A percentile compares a stretch with the other conserved stretches of the same genome.
These are phyloP conservation scores for Suillus alpinus DNA, from an alignment of 768 basidiomycete species.

Conservation along the genomic window DNA sequence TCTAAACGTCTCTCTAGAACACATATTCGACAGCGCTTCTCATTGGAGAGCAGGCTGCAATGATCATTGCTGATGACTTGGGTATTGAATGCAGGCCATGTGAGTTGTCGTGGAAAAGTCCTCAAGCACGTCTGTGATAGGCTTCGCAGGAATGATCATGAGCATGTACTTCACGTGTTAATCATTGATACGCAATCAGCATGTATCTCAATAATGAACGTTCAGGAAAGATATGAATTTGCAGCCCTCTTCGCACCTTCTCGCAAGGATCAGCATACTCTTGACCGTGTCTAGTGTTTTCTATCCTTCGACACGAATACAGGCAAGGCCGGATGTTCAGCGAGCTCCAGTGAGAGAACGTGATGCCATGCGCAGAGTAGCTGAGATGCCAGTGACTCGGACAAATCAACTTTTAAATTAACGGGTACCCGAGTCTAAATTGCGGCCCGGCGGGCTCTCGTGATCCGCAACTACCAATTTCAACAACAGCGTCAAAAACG, in stretches of 20 bases:
- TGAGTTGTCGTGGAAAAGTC: background rate
- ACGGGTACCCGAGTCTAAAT: background rate
- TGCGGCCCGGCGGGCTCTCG: background rate
- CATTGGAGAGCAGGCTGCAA: slow-evolving; percentile 56
- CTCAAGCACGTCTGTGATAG: background rate
- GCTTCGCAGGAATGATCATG: background rate
- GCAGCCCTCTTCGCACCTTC: too few relatives aligned
- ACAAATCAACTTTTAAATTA: too few relatives aligned
- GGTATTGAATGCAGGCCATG: slow-evolving; percentile 20
- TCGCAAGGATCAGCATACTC: background rate
- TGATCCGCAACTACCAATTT: background rate
- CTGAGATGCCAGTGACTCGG: background rate
- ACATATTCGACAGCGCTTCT: slow-evolving; percentile 38
- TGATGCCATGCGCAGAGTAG: background rate
- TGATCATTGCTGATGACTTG: slow-evolving; percentile 52
- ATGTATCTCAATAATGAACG: background rate
- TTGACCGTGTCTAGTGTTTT: background rate
- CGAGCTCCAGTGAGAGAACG: background rate
- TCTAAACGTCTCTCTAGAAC: slow-evolving; percentile 19
- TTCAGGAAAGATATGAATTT: background rate
- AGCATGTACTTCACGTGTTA: background rate
- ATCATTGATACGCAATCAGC: background rate
- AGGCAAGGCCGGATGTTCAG: too few relatives aligned
- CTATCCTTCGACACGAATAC: too few relatives aligned
- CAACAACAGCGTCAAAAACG: background rate